Conservation (phyloP, 495 filamentous ascomycete species). For the Tuber calosporum region DNA sequence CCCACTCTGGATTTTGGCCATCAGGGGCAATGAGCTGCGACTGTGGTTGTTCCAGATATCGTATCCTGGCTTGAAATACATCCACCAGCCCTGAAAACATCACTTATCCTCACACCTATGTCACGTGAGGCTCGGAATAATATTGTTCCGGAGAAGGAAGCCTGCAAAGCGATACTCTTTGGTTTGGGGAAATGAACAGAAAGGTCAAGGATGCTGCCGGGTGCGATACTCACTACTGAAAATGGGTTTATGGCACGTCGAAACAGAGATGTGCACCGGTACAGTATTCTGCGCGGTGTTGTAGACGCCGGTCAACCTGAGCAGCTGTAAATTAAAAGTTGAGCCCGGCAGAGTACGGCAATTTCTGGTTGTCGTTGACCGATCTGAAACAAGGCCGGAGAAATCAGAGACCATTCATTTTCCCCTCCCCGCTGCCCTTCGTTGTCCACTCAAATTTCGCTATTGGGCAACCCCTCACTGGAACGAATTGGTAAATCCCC, state of each 20-base stretch:
- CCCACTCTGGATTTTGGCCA: not conserved
- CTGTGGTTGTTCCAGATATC: not conserved
- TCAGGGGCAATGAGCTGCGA: not conserved
- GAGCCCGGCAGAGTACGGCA: not conserved
- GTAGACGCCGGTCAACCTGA: not conserved
- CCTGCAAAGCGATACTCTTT: not conserved
- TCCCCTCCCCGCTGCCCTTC: slow-evolving; percentile 16
- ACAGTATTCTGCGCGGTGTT: not conserved
- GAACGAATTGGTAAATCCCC: slow-evolving; percentile 14
- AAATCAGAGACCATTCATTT: not conserved
- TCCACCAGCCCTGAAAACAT: not conserved
- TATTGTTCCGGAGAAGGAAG: not conserved
- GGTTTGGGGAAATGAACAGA: not conserved
- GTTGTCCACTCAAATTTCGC: slow-evolving; percentile 16
- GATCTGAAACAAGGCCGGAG: not conserved
- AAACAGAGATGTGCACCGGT: not conserved
- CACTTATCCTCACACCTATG: not conserved
- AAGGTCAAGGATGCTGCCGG: not conserved
- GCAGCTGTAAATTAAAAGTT: not conserved
- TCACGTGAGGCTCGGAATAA: not conserved
- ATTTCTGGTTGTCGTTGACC: not conserved
- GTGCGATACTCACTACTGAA: not conserved
- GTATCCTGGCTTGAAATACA: not conserved
- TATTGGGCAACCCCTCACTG: slow-evolving; percentile 10
- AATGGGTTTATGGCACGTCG: not conserved